phyloP scores from a whole-genome alignment of 768 basidiomycete genomes.

The Postia placenta region DNA sequence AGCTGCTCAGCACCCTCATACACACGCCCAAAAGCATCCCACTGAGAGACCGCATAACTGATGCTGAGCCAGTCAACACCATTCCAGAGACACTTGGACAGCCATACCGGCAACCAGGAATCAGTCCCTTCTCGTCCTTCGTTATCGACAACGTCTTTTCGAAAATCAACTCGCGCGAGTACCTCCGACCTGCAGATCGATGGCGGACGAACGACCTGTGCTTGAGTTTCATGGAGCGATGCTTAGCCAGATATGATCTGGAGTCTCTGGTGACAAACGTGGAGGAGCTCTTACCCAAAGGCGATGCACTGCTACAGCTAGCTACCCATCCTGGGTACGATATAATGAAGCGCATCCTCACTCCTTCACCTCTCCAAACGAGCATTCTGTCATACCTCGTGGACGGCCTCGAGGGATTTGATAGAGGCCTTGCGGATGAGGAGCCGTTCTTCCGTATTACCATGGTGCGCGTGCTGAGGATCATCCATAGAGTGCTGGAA shows the following conservation, averaged over 20 bases:
- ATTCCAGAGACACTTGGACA: slow-evolving; percentile 78
- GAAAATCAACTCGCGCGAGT: slow-evolving; percentile 70
- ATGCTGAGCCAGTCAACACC: slow-evolving; percentile 60
- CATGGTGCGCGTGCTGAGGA: slow-evolving; percentile 75
- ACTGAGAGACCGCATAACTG: slow-evolving; percentile 50
- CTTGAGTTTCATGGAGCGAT: slow-evolving; percentile 79
- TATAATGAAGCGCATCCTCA: slow-evolving; percentile 72
- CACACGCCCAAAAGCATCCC: slow-evolving; percentile 75
- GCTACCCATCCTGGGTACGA: slow-evolving; percentile 85
- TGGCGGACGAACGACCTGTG: slow-evolving; percentile 87
- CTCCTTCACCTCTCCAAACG: slow-evolving; percentile 63
- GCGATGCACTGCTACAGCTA: slow-evolving; percentile 48
- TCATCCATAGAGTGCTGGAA: slow-evolving; percentile 75
- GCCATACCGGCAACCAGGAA: slow-evolving; percentile 73
- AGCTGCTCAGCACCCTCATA: slow-evolving; percentile 74
- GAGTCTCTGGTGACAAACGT: slow-evolving; percentile 57
- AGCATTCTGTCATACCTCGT: slow-evolving; percentile 75
- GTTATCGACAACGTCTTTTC: slow-evolving; percentile 87
- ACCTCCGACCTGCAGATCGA: slow-evolving; percentile 63
- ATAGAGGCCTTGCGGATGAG: slow-evolving; percentile 61
- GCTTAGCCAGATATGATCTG: slow-evolving; percentile 75
- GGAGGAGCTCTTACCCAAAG: slow-evolving; percentile 47
- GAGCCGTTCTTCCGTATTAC: slow-evolving; percentile 69
- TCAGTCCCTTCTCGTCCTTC: slow-evolving; percentile 79
- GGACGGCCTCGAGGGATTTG: slow-evolving; percentile 73